Evolutionary conservation across 176 grass and related monocot species (phyloP), one percentile per base, ranked within the genome.

Genomic region (Avena atlantica): DNA sequence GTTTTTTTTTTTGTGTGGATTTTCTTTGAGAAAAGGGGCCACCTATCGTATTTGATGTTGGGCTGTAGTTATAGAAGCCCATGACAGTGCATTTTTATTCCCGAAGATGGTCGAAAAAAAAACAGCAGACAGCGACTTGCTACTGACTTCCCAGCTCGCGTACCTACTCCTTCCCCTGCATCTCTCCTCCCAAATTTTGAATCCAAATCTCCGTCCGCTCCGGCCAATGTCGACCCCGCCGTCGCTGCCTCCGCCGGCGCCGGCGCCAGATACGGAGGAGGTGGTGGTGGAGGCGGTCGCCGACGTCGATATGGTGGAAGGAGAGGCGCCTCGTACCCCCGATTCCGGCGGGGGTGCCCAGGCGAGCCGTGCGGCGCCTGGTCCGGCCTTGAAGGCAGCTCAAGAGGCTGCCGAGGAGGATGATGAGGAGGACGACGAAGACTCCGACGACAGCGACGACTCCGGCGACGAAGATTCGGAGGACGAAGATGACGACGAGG

Each of bases 401-500:
- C 48, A 8, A 5, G 24, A 17, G 29, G 73, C 3, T 1, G 47
- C 1, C 23, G 74, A 55, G 1, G 48, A 53, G 23, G 74, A 52
- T 8, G 73, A 75, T 0, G 71, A 76, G 7, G 71, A 75, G 1
- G 73, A 76, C 3, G 74, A 76, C 0, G 73, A 76, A 27, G 73
- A 76, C 3, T 69, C 66, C 0, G 66, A 69, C 4, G 74, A 55
- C 49, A 55, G 48, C 4, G 74, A 76, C 49, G 73, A 76, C 14
- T 12, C 31, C 2, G 52, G 29, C 4, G 52, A 37, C 55, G 76
- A 79, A 3, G 74, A 76, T 55, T 76, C 74, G 25, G 74, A 55
- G 50, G 74, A 76, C 4, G 74, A 76, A 12, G 49, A 31, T 17
- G 52, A n/a, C 7, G 75, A 77, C 15, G 73, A 77, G 9, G 76